Evolutionary conservation across 768 basidiomycete genomes (phyloP), one percentile per base, ranked within the genome.

Genomic region (Leccinum rimulosum): DNA sequence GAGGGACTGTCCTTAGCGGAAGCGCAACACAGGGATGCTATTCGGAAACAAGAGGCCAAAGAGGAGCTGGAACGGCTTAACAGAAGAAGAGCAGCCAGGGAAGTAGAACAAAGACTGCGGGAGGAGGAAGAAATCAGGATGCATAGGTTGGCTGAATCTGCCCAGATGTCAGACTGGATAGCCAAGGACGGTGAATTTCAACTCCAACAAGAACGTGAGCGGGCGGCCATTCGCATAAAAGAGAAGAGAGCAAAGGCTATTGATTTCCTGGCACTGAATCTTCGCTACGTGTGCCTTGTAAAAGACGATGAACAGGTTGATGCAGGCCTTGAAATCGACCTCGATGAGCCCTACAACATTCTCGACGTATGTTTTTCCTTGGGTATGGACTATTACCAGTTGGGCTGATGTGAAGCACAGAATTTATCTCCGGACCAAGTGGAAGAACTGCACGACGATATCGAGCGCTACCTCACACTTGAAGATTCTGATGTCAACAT

Each of bases 171-270:
- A 6, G 95, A 97, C 58, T 99, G 97, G 97, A 80, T 98, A 61
- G 86, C 92, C 38, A 95, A 95, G 75, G 97, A 99, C 67, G 96
- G 93, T 51, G 93, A 94, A 63, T 99, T 98, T 73, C 94, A 98
- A 72, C 82, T 99, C 52, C 93, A 97, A 61, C 97, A 99, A 74
- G 93, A 97, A 66, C 82, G 91, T 58, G 79, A 82, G 64, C 82
- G 97, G 63, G 97, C 97, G 25, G 87, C 91, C 54, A 98, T 99
- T 68, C 84, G 97, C 54, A 88, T 98, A 68, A 88, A 91, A 70
- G 97, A 98, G 76, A 95, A 95, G 74, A 79, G 97, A 55, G 97
- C 97, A 2, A 98, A 98, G 70, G 97, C 97, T n/a, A 88, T 99
- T 65, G 97, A 99, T 72, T 98, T 96, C 75, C 76, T 99, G 62